Percentiles rank a stretch among this genome's conserved stretches.
Evolutionary conservation across 2,329 filamentous ascomycete genomes (phyloP).

Genomic region (Saccharata proteae): DNA sequence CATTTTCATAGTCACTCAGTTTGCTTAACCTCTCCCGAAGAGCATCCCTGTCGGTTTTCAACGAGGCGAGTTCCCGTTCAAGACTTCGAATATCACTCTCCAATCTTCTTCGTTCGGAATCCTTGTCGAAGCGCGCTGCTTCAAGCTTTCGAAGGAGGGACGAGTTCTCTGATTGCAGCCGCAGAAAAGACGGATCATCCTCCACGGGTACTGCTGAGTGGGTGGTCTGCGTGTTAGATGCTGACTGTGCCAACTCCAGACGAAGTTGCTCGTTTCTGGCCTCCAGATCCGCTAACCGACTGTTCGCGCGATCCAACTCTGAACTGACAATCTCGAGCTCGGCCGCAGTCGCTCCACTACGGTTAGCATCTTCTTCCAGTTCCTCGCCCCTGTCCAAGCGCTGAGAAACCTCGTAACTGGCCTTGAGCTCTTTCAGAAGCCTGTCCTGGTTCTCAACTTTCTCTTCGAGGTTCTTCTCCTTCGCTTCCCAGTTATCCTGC

Average conservation of each 20-base stretch:
- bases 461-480: constrained; percentile 81
- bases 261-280: constrained; percentile 88
- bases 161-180: constrained; percentile 85
- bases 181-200: constrained; percentile 80
- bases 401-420: constrained; percentile 92
- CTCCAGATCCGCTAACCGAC: constrained; percentile 79
- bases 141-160: constrained; percentile 84
- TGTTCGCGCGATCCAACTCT: constrained; percentile 80
- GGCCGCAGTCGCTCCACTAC: constrained; percentile 63
- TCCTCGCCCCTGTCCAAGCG: constrained; percentile 64
- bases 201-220: constrained; percentile 55
- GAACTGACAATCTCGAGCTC: constrained; percentile 90
- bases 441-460: constrained; percentile 92
- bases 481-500: constrained; percentile 89
- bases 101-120: constrained; percentile 63
- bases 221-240: constrained; percentile 53
- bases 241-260: constrained; percentile 78
- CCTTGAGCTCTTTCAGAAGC: constrained; percentile 85
- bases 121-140: constrained; percentile 68
- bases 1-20: constrained; percentile 89
- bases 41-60: constrained; percentile 69
- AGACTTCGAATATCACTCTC: constrained; percentile 65
- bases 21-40: constrained; percentile 73
- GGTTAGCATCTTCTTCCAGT: constrained; percentile 42
- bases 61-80: constrained; percentile 62